Conservation (phyloP, 148 eudicot species). For the Camellia japonica region DNA sequence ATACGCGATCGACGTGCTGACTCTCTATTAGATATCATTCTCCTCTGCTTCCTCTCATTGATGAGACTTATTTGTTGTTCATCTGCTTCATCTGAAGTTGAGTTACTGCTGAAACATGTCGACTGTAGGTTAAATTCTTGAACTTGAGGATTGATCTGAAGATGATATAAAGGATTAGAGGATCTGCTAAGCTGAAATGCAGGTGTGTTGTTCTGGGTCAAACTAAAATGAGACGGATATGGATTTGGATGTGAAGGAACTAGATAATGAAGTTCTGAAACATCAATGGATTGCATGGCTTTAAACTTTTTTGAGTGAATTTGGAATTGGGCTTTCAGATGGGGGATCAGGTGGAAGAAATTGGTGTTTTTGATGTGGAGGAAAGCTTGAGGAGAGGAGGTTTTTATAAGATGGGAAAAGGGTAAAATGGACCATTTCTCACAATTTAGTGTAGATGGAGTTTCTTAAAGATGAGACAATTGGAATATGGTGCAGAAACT, state of each 20-base stretch:
- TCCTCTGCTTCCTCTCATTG: slow-evolving; percentile 80
- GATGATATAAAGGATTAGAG: slow-evolving; percentile 39
- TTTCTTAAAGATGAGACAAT: slow-evolving; percentile 38
- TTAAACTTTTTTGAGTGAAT: slow-evolving; percentile 2
- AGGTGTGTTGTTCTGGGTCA: slow-evolving; percentile 25
- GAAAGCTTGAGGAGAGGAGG: slow-evolving; percentile 25
- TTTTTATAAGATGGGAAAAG: slow-evolving; percentile 34
- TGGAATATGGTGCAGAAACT: slow-evolving; percentile 20
- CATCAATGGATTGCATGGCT: slow-evolving; percentile 66
- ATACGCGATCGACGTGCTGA: slow-evolving; percentile 92
- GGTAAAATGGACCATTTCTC: slow-evolving; percentile 31
- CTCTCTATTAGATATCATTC: slow-evolving; percentile 95
- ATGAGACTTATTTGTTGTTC: slow-evolving; percentile 66
- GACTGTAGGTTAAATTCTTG: slow-evolving; percentile 45
- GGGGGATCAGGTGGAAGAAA: slow-evolving; percentile 10
- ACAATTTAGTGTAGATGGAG: slow-evolving; percentile 19
- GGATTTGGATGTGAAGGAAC: slow-evolving; percentile 50
- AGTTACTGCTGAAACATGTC: slow-evolving; percentile 62
- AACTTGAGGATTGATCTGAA: slow-evolving; percentile 46
- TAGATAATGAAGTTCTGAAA: slow-evolving; percentile 46
- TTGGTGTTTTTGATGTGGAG: neutral
- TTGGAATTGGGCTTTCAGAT: neutral
- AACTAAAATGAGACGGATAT: slow-evolving; percentile 31
- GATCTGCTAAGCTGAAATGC: slow-evolving; percentile 38
- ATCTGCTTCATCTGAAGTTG: slow-evolving; percentile 89